These are phyloP conservation scores for Globisporangium nunn DNA, from an alignment of 352 stramenopile genomes.

Conservation along the genomic window DNA sequence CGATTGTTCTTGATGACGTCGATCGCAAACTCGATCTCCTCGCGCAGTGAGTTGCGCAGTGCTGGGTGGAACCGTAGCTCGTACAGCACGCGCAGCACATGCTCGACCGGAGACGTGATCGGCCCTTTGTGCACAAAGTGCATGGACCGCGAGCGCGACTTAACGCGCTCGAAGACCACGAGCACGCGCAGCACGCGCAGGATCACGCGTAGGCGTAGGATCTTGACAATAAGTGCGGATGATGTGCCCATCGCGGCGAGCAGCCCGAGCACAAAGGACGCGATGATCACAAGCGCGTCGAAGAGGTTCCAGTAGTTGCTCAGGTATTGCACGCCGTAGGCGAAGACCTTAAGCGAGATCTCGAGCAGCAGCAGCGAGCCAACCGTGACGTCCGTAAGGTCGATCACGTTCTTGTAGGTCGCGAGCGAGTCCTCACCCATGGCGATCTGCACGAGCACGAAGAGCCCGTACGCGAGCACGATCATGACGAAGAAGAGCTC, in stretches of 20 bases:
- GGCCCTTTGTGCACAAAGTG: constrained; percentile 62
- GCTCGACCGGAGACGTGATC: constrained; percentile 75
- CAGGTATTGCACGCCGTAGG: constrained; percentile 63
- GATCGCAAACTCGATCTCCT: constrained; percentile 76
- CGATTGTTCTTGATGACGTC: constrained; percentile 84
- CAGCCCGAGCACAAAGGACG: constrained; percentile 70
- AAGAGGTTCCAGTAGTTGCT: constrained; percentile 69
- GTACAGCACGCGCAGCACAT: constrained; percentile 63
- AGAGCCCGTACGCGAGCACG: constrained; percentile 76
- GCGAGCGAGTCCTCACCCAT: constrained; percentile 48
- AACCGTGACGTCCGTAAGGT: constrained; percentile 79
- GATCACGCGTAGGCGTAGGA: constrained; percentile 68
- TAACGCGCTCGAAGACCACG: constrained; percentile 84
- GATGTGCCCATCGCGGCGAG: constrained; percentile 47
- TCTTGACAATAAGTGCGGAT: constrained; percentile 57
- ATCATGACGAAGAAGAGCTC: constrained; percentile 88
- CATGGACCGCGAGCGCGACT: constrained; percentile 69
- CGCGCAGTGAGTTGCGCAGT: constrained; percentile 35
- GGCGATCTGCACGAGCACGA: constrained; percentile 78
- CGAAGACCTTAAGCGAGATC: constrained; percentile 75
- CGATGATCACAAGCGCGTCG: constrained; percentile 72
- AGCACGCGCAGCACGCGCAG: constrained; percentile 75
- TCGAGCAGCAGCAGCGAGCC: constrained; percentile 79
- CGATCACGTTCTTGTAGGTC: constrained; percentile 57
- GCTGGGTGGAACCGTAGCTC: constrained; percentile 76